phyloP scores from a whole-genome alignment of 306 rosid genomes.

The Dryas drummondii region DNA sequence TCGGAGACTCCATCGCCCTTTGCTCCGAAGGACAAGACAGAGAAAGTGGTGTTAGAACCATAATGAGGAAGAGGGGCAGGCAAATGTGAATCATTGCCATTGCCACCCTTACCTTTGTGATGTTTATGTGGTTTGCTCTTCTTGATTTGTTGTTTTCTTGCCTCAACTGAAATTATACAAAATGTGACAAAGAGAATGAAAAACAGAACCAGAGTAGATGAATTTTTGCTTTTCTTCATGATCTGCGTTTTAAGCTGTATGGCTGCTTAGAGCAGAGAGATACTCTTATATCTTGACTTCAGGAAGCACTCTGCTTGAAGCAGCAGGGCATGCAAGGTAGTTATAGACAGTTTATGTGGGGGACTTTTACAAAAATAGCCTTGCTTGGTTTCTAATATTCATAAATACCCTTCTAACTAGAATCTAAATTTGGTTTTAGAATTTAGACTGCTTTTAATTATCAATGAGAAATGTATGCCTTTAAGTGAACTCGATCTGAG shows the following conservation, averaged over 20 bases:
- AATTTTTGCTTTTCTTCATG: slow-evolving; percentile 40
- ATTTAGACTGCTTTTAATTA: background rate
- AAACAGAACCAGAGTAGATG: slow-evolving; percentile 35
- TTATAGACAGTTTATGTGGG: slow-evolving; percentile 45
- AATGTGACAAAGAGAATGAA: slow-evolving; percentile 38
- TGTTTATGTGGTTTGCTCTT: slow-evolving; percentile 45
- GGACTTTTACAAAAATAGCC: slow-evolving; percentile 29
- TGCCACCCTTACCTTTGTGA: slow-evolving; percentile 37
- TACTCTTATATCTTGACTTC: slow-evolving; percentile 15
- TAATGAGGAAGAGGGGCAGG: slow-evolving; percentile 46
- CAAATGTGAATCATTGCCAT: slow-evolving; percentile 27
- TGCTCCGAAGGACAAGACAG: slow-evolving; percentile 72
- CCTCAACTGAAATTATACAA: slow-evolving; percentile 51
- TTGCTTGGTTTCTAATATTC: slow-evolving; percentile 19
- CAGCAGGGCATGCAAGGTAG: slow-evolving; percentile 31
- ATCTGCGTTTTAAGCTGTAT: slow-evolving; percentile 15
- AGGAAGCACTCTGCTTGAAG: slow-evolving; percentile 27
- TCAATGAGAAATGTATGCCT: background rate
- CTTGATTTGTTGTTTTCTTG: slow-evolving; percentile 55
- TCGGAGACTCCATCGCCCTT: slow-evolving; percentile 77
- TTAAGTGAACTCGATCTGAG: background rate
- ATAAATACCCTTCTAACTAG: background rate
- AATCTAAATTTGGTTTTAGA: no score
- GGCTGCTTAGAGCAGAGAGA: slow-evolving; percentile 4
- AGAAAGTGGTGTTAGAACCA: slow-evolving; percentile 35